A percentile compares a stretch with the other conserved stretches of the same genome.
Conservation (phyloP, 225 moss, liverwort and hornwort genomes). For the Pseudisothecium myosuroides region DNA sequence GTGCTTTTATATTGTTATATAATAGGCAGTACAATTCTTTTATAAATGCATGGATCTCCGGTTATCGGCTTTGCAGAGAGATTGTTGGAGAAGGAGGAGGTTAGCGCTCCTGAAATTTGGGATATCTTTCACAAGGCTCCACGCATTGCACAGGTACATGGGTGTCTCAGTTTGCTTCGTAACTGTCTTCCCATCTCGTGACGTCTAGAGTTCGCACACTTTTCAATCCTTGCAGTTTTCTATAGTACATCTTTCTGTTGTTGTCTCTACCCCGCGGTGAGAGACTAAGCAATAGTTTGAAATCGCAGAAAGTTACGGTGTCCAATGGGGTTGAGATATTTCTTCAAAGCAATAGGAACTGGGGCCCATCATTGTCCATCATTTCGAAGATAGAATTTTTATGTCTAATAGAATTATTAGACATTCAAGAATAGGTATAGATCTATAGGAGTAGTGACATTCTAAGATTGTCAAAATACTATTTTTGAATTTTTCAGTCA, state of each 20-base stretch:
- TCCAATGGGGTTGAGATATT: background rate
- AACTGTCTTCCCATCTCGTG: background rate
- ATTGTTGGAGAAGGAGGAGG: constrained; percentile 81
- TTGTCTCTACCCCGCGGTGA: background rate
- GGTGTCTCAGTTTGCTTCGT: background rate
- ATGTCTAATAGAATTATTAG: background rate
- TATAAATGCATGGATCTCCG: background rate
- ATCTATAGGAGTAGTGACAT: background rate
- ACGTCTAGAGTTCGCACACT: background rate
- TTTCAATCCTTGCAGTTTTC: background rate
- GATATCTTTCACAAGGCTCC: constrained; percentile 86
- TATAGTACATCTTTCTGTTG: background rate
- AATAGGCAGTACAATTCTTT: background rate
- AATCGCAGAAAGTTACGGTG: background rate
- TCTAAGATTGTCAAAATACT: background rate
- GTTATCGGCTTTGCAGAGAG: constrained; percentile 39
- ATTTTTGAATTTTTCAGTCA: background rate
- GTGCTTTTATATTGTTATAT: background rate
- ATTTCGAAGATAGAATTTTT: background rate
- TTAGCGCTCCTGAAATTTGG: constrained; percentile 78
- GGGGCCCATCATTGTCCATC: background rate
- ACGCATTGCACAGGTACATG: constrained; percentile 74
- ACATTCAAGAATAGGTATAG: background rate
- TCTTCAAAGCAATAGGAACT: background rate
- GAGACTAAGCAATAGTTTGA: background rate